Evolutionary conservation across 306 rosid species (phyloP), one percentile per base, ranked within the genome.

Genomic region (Fragaria iinumae): DNA sequence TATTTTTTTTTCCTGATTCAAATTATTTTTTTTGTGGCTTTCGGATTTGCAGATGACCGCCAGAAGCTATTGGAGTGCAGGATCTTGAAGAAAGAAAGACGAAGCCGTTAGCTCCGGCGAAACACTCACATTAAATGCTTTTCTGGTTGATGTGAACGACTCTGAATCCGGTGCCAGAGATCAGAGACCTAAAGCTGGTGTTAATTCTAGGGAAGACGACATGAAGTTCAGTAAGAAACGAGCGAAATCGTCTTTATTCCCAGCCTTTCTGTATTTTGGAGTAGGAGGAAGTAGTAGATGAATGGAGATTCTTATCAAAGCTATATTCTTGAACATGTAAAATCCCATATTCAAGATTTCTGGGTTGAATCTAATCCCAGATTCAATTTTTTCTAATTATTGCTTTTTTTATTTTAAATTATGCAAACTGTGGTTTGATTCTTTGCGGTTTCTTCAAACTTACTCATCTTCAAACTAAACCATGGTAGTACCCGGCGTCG

Each of bases 11-110:
- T 55, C 0, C 5, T 25, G 11, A n/a, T 38, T 4, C 11, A 21
- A 27, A 23, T 20, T 10, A 25, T 25, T 25, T 3, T 17, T 32
- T 27, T 27, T 27, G 36, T 49, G 3, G 4, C 13, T 32, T 60
- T 49, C 2, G 45, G 3, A 44, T 63, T 18, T 13, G 69, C 83
- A 90, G 98, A 75, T 88, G 39, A 88, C 71, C 80, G 84, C 83
- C 85, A 86, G 72, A 90, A 89, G 55, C 83, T 92, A 68, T 70
- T 91, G 87, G 93, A 83, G 83, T 89, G 93, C 77, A 83, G 90
- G 76, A 12, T 89, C 41, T 79, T 89, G 88, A 94, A 88, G 89
- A 83, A 69, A 11, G 90, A 89, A 29, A 29, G 32, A 29, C 21
- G 97, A 92, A 81, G 72, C 72, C n/a, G 84, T 90, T 76, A 39